Conservation (phyloP, 1,139 yeast genomes). For the Candida buenavistaensis region DNA sequence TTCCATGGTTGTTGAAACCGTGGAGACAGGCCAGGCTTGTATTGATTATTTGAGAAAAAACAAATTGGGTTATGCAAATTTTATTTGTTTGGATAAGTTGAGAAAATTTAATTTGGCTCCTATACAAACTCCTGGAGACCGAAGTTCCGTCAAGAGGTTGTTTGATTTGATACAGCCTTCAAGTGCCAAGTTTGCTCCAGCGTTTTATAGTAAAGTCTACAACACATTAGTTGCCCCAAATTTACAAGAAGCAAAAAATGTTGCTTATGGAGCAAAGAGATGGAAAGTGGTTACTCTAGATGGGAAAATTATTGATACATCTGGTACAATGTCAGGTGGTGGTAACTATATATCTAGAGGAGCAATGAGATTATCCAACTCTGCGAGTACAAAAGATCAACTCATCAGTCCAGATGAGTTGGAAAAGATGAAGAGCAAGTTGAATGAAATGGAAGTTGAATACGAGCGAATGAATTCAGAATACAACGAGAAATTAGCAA, state of each 20-base stretch:
- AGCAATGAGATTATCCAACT: slow-evolving; percentile 54
- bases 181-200: slow-evolving; percentile 73
- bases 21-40: slow-evolving; percentile 90
- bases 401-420: slow-evolving; percentile 58
- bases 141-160: slow-evolving; percentile 74
- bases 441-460: slow-evolving; percentile 54
- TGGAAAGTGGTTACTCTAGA: slow-evolving; percentile 91
- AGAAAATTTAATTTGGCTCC: slow-evolving; percentile 59
- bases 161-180: slow-evolving; percentile 78
- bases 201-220: slow-evolving; percentile 82
- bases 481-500: slow-evolving; percentile 58
- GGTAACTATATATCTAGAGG: slow-evolving; percentile 70
- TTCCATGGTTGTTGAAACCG: slow-evolving; percentile 92
- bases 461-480: slow-evolving; percentile 54
- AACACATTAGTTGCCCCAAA: slow-evolving; percentile 87
- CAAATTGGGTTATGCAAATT: slow-evolving; percentile 85
- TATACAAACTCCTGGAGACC: slow-evolving; percentile 65
- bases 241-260: slow-evolving; percentile 77
- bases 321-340: slow-evolving; percentile 98
- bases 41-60: slow-evolving; percentile 83
- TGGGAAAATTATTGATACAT: slow-evolving; percentile 90
- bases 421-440: slow-evolving; percentile 52
- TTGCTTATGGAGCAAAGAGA: slow-evolving; percentile 81
- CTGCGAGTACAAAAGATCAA: slow-evolving; percentile 23
- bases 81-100: slow-evolving; percentile 76